phyloP scores from a whole-genome alignment of 176 grass and related monocot species.

The Oryza nivara region DNA sequence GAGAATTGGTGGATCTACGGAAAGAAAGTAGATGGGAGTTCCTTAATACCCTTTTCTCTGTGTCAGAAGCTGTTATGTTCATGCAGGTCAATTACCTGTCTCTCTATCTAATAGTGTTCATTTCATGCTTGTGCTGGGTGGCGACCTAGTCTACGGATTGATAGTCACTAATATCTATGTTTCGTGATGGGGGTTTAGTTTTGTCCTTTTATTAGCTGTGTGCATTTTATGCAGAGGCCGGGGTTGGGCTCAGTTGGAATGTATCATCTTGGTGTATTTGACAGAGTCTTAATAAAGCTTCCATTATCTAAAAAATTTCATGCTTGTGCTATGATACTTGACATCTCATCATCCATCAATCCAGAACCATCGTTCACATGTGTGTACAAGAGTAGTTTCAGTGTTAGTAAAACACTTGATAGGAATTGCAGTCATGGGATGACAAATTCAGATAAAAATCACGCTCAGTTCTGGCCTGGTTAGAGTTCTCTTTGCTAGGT shows the following conservation, averaged over 20 bases:
- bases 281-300: no score
- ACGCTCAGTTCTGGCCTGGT: conserved; percentile 6
- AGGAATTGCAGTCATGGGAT: conserved; percentile 16
- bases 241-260: no score
- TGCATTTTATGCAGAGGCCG: no score
- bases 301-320: neutral
- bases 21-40: conserved; percentile 97
- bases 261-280: no score
- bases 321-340: conserved; percentile 13
- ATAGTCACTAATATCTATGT: no score
- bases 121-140: conserved; percentile 3
- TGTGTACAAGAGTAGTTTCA: neutral
- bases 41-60: conserved; percentile 98
- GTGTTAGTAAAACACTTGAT: conserved; percentile 23
- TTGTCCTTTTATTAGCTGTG: no score
- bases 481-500: conserved; percentile 17
- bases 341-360: conserved; percentile 26
- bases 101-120: conserved; percentile 27
- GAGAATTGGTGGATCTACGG: conserved; percentile 92
- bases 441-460: conserved; percentile 5
- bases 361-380: neutral
- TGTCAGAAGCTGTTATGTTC: conserved; percentile 99
- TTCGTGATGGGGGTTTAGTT: no score
- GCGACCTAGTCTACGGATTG: no score
- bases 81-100: conserved; percentile 76